Evolutionary conservation across 371 early-diverging fungal genomes (phyloP), one percentile per base, ranked within the genome.

Genomic region (Chytridium lagenaria): DNA sequence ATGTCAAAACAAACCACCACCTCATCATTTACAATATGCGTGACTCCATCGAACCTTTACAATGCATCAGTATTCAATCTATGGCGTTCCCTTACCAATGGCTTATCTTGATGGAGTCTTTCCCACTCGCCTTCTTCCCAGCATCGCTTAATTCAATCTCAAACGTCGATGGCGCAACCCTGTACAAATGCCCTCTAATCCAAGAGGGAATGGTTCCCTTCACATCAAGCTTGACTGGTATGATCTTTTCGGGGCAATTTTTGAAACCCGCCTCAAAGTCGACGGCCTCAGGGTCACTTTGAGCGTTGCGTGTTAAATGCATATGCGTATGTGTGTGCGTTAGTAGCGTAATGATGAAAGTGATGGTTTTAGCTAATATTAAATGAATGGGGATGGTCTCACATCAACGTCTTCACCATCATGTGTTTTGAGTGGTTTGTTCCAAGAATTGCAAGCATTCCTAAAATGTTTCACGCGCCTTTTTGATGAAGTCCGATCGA

Each of bases 31-130:
- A 67, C 67, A 44, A 66, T 66, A 10, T 66, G 66, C 12, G 66
- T 66, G 23, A 66, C 38, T 3, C 66, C 66, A 52, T 68, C 69
- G 31, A 68, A 68, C n/a, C n/a, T n/a, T n/a, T n/a, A n/a, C n/a
- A n/a, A n/a, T n/a, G n/a, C n/a, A n/a, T n/a, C n/a, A n/a, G n/a
- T n/a, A n/a, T n/a, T n/a, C n/a, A n/a, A n/a, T n/a, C n/a, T n/a
- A n/a, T n/a, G n/a, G n/a, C n/a, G n/a, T n/a, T n/a, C n/a, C n/a
- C n/a, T n/a, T n/a, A n/a, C 69, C 69, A 68, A 33, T 68, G 69
- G 30, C 39, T 37, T 16, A 68, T 68, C 34, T 52, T 38, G 33
- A 39, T 28, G n/a, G 55, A 26, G 23, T 68, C 49, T 33, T 52
- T 68, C 5, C 69, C 69, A n/a, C 52, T 68, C 10, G 51, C 69